A percentile compares a stretch with the other conserved stretches of the same genome.
These are phyloP conservation scores for Chlamydomonas schloesseri DNA, from an alignment of 139 green algal species.

Conservation along the genomic window DNA sequence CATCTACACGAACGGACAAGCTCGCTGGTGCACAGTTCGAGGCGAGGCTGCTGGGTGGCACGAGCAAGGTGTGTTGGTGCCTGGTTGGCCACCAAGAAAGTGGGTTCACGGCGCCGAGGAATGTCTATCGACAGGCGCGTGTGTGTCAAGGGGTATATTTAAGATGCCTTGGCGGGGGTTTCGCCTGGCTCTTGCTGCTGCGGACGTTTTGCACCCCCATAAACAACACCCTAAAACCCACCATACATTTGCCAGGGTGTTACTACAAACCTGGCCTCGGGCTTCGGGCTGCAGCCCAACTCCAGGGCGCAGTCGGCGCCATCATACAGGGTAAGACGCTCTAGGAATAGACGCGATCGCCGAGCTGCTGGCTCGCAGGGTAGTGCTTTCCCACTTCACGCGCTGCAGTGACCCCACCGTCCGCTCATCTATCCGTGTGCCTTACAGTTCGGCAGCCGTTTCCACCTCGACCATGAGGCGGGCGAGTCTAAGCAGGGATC, in stretches of 20 bases:
- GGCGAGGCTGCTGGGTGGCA: conserved; percentile 1
- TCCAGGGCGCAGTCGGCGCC: conserved; percentile 26
- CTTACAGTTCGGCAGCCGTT: conserved; percentile 30
- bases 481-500: conserved; percentile 15
- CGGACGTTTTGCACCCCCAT: too few relatives aligned
- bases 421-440: background rate
- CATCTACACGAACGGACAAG: conserved; percentile 1
- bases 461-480: conserved; percentile 21
- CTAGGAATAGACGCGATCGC: too few relatives aligned
- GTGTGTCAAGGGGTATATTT: too few relatives aligned
- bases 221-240: too few relatives aligned
- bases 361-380: too few relatives aligned
- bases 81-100: too few relatives aligned
- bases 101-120: too few relatives aligned
- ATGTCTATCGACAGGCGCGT: too few relatives aligned
- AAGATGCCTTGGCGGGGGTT: too few relatives aligned
- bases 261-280: background rate
- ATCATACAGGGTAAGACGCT: conserved; percentile 24
- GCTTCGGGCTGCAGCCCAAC: conserved; percentile 12
- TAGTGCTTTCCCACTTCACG: background rate
- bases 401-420: background rate
- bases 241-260: too few relatives aligned
- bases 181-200: too few relatives aligned
- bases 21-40: conserved; percentile 25
- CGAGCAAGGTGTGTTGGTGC: background rate